Evolutionary conservation across 345 rosid genomes (phyloP).

Genomic region (Kandelia obovata): DNA sequence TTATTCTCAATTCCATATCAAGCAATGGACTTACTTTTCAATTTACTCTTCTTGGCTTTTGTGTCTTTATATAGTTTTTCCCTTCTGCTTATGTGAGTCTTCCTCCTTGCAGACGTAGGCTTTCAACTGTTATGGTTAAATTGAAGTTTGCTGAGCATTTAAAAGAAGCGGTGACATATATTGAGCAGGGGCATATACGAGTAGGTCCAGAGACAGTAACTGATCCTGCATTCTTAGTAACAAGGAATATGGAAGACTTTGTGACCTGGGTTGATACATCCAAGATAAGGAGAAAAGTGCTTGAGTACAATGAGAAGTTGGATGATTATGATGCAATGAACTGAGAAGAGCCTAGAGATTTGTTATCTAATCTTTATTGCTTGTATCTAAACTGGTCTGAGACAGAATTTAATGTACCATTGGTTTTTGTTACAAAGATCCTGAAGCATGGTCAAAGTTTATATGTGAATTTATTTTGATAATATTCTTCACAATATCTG

Average conservation of each 20-base stretch:
- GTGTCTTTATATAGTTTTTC: neutral
- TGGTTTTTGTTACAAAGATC: no score
- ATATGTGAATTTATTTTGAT: no score
- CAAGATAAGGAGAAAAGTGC: constrained; percentile 81
- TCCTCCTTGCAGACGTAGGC: constrained; percentile 63
- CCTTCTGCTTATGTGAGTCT: neutral
- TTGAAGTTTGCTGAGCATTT: constrained; percentile 81
- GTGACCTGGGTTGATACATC: constrained; percentile 95
- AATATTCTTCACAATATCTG: no score
- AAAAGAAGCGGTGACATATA: constrained; percentile 84
- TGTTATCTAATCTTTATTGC: neutral
- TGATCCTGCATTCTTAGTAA: constrained; percentile 86
- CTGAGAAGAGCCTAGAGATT: constrained; percentile 17
- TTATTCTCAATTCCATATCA: no score
- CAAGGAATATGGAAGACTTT: constrained; percentile 90
- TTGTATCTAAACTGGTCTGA: no score
- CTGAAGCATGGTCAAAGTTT: no score
- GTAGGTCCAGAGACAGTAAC: constrained; percentile 87
- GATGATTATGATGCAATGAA: constrained; percentile 84
- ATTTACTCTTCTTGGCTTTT: no score
- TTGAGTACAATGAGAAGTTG: constrained; percentile 76
- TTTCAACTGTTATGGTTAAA: constrained; percentile 57
- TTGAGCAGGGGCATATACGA: constrained; percentile 92
- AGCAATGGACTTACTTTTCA: no score
- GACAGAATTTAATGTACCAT: no score